Evolutionary conservation across 306 rosid genomes (phyloP), one percentile per base, ranked within the genome.

Genomic region (Vigna reflexopilosa): DNA sequence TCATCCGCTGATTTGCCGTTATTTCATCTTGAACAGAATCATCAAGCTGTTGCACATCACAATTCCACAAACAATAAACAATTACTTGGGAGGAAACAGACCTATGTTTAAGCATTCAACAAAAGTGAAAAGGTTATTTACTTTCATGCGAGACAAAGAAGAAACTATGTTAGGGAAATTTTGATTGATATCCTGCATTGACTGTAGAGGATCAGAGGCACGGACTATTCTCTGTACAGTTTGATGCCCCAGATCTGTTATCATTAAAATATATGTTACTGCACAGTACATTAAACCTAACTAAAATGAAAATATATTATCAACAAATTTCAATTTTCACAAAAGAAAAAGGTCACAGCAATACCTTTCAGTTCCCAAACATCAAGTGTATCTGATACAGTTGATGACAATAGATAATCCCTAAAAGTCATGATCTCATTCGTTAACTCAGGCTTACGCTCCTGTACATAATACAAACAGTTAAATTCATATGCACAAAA

Each of bases 141-240:
- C 99, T 97, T 93, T 93, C 98, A 93, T 95, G 55, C 99, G 99
- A 83, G 99, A 95, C 83, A 95, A 84, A 79, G 95, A 95, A 88
- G 99, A 93, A 76, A 95, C 97, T 74, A 95, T 86, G 86, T 84
- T 95, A 10, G 97, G 99, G 85, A 95, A 95, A 81, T 95, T 95
- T 84, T 95, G 99, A 88, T 83, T 95, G 73, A 95, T 95, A 80
- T 95, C 99, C 78, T 93, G 98, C 99, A 95, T 95, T 85, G 98
- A 89, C 78, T 91, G 97, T 85, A 95, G 82, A 78, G 99, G 99
- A 89, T 95, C 98, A 80, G 99, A 87, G 77, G 99, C 98, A 76
- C 84, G 96, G 61, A 95, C 98, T 81, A 95, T 91, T 85, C 98
- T 93, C 91, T 95, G 99, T 78, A 95, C 97, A 77, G 99, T 91